Evolutionary conservation across 2,329 filamentous ascomycete genomes (phyloP), one percentile per base, ranked within the genome.

Genomic region (Pseudogymnoascus sp.): DNA sequence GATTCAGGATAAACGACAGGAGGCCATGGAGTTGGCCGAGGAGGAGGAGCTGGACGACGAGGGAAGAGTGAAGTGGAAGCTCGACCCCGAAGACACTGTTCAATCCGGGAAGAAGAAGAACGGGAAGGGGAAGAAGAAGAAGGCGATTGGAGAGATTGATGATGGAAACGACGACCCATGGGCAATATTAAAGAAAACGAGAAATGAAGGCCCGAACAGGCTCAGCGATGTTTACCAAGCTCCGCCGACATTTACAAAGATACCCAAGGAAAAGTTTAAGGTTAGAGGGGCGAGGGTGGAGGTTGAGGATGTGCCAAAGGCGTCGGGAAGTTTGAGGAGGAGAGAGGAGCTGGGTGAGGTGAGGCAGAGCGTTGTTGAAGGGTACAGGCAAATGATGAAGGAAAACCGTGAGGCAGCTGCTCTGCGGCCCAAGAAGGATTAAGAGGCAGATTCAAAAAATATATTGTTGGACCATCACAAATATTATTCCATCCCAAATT

Each of bases 311-410:
- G 81, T 91, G 43, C 89, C 89, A 7, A 84, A 84, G 67, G 76
- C 80, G 2, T 85, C 83, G 37, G 89, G 88, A 12, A 90, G 87
- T 77, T 75, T 92, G 74, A 81, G 86, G 69, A 80, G 84, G 71
- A 80, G 88, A 73, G 88, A 91, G 70, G 88, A 91, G 74, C 70
- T 93, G 62, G 84, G 86, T n/a, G 81, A 77, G 58, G 84, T 87
- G 67, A 79, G 89, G 65, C 79, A 79, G 70, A 84, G 81, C 60
- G 84, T 92, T n/a, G 85, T 93, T 61, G 86, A 89, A 66, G 79
- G 83, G 43, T 93, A 93, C 72, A 78, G 89, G 63, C 81, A 81
- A 65, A 77, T 90, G 76, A 90, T 91, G 85, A 79, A 79, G 37
- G 77, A 77, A 63, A 81, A 68, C 34, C 50, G 61, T 22, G 34